Evolutionary conservation across 2,329 filamentous ascomycete species (phyloP), one percentile per base, ranked within the genome.

Genomic region (Exutisphaerella laricina): DNA sequence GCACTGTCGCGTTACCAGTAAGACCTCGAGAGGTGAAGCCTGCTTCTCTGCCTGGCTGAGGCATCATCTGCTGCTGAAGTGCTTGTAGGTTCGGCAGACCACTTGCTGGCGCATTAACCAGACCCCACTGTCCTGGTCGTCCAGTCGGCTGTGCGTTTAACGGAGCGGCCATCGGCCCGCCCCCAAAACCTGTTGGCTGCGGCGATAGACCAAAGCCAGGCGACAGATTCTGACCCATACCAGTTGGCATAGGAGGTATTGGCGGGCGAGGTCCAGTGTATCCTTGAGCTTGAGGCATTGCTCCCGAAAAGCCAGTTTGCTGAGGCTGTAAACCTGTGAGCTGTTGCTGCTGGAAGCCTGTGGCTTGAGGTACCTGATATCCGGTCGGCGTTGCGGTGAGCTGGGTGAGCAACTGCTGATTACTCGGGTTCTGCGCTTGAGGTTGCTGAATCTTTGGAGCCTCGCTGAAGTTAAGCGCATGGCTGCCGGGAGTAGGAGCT

Each of bases 111-210:
- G 88, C 85, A 65, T 98, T 98, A 22, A 97, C 92, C 41, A 97
- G 79, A n/a, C 92, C 92, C 92, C 92, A 98, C 63, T 97, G 92
- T 10, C 92, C 92, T 4, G 92, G 90, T 25, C 80, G 73, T 8
- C 92, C 92, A 2, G 92, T 98, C 4, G 92, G 92, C 62, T 98
- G 92, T n/a, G 88, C 82, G 57, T 94, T 90, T 50, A 98, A 66
- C 2, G 78, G 74, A 36, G 75, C 67, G n/a, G 60, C 56, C 54
- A 97, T 68, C 1, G 77, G 73, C 35, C 73, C 66, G 29, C 53
- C 45, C 18, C 50, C 66, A 66, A 82, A 77, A n/a, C 85, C 84
- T 32, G 84, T 84, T 56, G 75, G 76, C 31, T 65, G 75, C 36
- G 79, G 80, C 16, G 73, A 76, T 34, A 80, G 68, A 25, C 37